Percentiles rank a stretch among this genome's conserved stretches.
These are phyloP conservation scores for Plasmodium blacklocki DNA, from an alignment of 169 alveolate genomes.

Conservation along the genomic window DNA sequence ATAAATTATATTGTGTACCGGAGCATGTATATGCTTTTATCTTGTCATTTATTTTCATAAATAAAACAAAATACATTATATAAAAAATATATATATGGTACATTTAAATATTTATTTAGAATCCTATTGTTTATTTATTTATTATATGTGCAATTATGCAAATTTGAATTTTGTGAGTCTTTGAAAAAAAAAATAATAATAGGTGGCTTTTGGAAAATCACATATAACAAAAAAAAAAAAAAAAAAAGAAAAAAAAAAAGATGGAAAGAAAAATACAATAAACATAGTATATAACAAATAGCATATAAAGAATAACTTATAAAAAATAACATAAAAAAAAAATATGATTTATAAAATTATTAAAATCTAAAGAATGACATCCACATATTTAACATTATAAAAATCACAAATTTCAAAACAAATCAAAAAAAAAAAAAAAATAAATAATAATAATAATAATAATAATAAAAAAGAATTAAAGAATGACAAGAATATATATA, in stretches of 20 bases:
- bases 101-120: too few species aligned
- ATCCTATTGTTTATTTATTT: too few species aligned
- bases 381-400: too few species aligned
- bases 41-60: too few species aligned
- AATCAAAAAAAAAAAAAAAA: neutral
- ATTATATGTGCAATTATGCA: too few species aligned
- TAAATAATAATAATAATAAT: too few species aligned
- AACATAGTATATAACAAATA: neutral
- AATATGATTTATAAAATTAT: neutral
- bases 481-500: neutral
- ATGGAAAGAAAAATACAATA: neutral
- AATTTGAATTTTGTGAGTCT: neutral
- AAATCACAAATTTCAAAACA: neutral
- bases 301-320: neutral
- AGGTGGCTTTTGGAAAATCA: neutral
- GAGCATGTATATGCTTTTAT: too few species aligned
- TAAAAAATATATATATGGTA: too few species aligned
- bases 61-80: too few species aligned
- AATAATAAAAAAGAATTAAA: neutral
- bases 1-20: too few species aligned
- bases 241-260: slow-evolving; percentile 14
- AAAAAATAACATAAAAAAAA: slow-evolving; percentile 7
- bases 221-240: slow-evolving; percentile 4
- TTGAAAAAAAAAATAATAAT: slow-evolving; percentile 3
- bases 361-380: neutral